Conservation (phyloP, 1,284 basidiomycete species). For the Marasmius oreades region DNA sequence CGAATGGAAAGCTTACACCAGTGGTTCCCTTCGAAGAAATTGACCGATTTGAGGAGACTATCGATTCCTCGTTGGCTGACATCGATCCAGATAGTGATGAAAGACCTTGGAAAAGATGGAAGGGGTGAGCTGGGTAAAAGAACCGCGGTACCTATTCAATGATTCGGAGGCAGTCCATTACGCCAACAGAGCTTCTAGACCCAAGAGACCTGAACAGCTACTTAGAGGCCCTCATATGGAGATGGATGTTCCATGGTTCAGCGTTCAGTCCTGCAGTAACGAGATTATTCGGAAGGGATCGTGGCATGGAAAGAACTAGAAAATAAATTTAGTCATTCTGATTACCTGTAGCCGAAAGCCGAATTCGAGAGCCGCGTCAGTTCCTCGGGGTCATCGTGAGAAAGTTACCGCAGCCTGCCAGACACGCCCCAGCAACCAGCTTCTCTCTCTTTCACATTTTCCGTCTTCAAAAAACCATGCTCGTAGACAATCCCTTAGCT, state of each 20-base stretch:
- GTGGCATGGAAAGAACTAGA: not conserved
- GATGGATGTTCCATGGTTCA: no score
- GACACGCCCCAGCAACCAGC: not conserved
- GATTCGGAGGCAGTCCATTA: not conserved
- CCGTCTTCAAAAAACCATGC: conserved; percentile 4
- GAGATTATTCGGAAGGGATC: not conserved
- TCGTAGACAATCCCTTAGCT: conserved; percentile 12
- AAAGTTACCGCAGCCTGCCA: not conserved
- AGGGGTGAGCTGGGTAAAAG: not conserved
- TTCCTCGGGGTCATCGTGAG: conserved; percentile 2
- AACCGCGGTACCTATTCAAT: no score
- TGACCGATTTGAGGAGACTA: not conserved
- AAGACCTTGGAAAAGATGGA: not conserved
- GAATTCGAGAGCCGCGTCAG: conserved; percentile 6
- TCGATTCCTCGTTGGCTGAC: not conserved
- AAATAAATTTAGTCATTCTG: not conserved
- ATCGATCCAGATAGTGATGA: not conserved
- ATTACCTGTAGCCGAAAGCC: not conserved
- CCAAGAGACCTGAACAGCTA: not conserved
- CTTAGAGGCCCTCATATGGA: no score
- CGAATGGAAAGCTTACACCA: no score
- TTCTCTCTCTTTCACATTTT: not conserved
- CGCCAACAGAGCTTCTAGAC: not conserved
- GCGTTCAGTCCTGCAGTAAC: not conserved
- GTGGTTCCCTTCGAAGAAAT: not conserved